Conservation (phyloP, 306 rosid genomes). For the Sesbania bispinosa region DNA sequence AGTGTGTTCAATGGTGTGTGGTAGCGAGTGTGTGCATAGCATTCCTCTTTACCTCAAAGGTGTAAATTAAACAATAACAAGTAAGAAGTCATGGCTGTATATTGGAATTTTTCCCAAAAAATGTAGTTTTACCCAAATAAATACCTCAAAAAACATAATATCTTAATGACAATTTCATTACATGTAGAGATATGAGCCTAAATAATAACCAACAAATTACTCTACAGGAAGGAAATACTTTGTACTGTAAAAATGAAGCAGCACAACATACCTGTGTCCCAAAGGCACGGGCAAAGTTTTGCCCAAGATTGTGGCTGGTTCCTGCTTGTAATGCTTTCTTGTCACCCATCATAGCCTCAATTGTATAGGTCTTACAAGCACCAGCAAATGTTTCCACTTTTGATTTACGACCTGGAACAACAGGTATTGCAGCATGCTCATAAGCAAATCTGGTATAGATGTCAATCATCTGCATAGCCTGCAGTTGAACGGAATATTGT, state of each 20-base stretch:
- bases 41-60: too few relatives aligned
- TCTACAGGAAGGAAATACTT: constrained; percentile 2
- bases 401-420: constrained; percentile 90
- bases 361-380: constrained; percentile 84
- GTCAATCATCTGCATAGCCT: constrained; percentile 96
- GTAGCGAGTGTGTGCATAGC: too few relatives aligned
- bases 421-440: constrained; percentile 96
- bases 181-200: not conserved
- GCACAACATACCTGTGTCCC: constrained; percentile 65
- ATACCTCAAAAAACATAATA: not conserved
- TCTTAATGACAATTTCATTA: not conserved
- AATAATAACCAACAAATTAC: not conserved
- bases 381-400: constrained; percentile 98
- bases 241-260: not conserved
- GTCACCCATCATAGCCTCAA: constrained; percentile 99
- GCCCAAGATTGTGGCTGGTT: constrained; percentile 98
- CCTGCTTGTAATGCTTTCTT: constrained; percentile 95
- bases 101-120: too few relatives aligned
- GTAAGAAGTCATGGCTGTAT: not conserved
- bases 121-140: not conserved
- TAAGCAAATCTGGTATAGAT: constrained; percentile 84
- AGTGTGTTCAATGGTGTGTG: too few relatives aligned
- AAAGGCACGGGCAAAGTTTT: constrained; percentile 91
- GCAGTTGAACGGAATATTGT: constrained; percentile 41
- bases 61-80: not conserved